These are phyloP conservation scores for Podila verticillata DNA, from an alignment of 192 early-diverging fungal genomes.

Conservation along the genomic window DNA sequence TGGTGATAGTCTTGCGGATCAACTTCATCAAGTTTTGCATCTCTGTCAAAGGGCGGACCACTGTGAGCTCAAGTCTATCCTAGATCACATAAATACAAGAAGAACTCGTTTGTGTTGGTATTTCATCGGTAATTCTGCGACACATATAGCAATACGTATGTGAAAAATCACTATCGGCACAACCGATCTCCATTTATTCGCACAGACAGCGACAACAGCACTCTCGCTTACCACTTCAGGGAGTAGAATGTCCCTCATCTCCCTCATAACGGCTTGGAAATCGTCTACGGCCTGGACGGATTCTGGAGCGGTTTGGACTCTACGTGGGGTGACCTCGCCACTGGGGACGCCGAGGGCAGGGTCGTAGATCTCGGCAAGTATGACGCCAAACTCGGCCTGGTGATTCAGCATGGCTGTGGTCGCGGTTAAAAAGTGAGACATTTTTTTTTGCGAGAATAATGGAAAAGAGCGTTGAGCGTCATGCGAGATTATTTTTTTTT, in stretches of 20 bases:
- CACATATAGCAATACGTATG: no score
- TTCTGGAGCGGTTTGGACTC: conserved; percentile 40
- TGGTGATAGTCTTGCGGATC: conserved; percentile 86
- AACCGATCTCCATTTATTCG: not conserved
- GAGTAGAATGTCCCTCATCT: conserved; percentile 47
- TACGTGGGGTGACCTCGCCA: conserved; percentile 37
- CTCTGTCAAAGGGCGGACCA: conserved; percentile 85
- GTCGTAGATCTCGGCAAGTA: conserved; percentile 51
- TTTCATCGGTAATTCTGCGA: no score
- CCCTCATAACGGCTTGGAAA: conserved; percentile 41
- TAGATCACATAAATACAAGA: conserved; percentile 9
- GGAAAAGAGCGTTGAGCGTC: not conserved
- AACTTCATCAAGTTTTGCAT: conserved; percentile 77
- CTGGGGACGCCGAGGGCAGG: conserved; percentile 21
- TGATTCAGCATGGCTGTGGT: conserved; percentile 45
- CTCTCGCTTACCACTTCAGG: conserved; percentile 43
- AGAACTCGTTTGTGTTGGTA: no score
- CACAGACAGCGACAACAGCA: not conserved
- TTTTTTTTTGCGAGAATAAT: not conserved
- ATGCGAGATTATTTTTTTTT: no score
- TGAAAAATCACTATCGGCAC: not conserved
- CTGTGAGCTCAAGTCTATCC: conserved; percentile 76
- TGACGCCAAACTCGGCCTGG: conserved; percentile 52
- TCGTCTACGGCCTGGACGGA: conserved; percentile 43
- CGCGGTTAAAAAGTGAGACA: not conserved